A percentile compares a stretch with the other conserved stretches of the same genome.
These are phyloP conservation scores for Melampsora americana DNA, from an alignment of 1,284 basidiomycete genomes.

Conservation along the genomic window DNA sequence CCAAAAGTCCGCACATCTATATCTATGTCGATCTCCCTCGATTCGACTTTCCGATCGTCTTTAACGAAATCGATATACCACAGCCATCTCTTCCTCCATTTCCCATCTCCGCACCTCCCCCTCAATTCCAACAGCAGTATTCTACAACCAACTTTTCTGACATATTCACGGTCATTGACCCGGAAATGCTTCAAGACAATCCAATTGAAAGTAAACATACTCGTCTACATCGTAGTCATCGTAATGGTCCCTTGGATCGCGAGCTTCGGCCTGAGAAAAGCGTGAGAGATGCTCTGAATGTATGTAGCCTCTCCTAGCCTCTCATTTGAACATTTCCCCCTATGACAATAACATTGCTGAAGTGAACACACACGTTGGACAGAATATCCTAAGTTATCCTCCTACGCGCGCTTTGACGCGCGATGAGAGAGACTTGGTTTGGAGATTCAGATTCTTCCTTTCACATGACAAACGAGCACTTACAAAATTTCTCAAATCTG, in stretches of 20 bases:
- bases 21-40: constrained; percentile 91
- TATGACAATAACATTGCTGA: neutral
- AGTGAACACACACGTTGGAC: neutral
- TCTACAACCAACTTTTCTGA: constrained; percentile 55
- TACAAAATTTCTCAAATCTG: constrained; percentile 96
- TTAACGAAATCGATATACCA: constrained; percentile 65
- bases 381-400: constrained; percentile 87
- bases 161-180: constrained; percentile 86
- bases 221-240: constrained; percentile 85
- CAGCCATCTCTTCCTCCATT: constrained; percentile 48
- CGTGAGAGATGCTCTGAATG: constrained; percentile 86
- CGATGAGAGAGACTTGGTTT: constrained; percentile 91
- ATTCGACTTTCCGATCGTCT: constrained; percentile 98
- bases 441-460: constrained; percentile 98
- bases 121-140: constrained; percentile 24
- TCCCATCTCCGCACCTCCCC: constrained; percentile 54
- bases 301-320: constrained; percentile 56
- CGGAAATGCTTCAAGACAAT: constrained; percentile 83
- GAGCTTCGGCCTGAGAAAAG: constrained; percentile 95
- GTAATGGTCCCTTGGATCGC: constrained; percentile 87
- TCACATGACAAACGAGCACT: constrained; percentile 74
- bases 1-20: constrained; percentile 60
- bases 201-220: constrained; percentile 97
- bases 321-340: constrained; percentile 1
- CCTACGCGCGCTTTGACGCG: constrained; percentile 82